Conservation (phyloP, 2,329 filamentous ascomycete genomes). For the Pseudocercospora fijiensis region DNA sequence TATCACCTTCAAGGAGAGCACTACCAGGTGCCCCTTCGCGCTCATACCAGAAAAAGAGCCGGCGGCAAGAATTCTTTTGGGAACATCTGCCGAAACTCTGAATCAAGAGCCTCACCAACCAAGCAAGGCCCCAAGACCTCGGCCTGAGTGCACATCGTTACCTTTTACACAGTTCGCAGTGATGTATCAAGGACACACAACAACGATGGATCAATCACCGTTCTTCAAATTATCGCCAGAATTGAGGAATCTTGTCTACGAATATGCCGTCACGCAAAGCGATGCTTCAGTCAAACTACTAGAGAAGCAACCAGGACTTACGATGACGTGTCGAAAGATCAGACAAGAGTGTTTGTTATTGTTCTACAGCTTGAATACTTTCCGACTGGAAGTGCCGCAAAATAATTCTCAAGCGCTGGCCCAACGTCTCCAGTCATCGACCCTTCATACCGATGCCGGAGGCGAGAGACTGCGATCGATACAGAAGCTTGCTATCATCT, state of each 20-base stretch:
- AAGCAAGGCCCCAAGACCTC: not conserved
- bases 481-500: slow-evolving; percentile 2
- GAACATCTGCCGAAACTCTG: not conserved
- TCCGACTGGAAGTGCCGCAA: slow-evolving; percentile 20
- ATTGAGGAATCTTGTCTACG: slow-evolving; percentile 21
- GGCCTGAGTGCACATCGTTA: not conserved
- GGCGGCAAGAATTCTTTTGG: not conserved
- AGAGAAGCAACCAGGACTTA: slow-evolving; percentile 7
- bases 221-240: slow-evolving; percentile 17
- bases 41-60: not conserved
- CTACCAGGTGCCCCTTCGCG: not conserved
- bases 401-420: slow-evolving; percentile 4
- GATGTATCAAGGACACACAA: not conserved
- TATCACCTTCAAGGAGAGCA: not conserved
- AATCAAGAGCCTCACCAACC: not conserved
- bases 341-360: slow-evolving; percentile 24
- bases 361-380: slow-evolving; percentile 27
- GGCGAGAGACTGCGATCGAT: not conserved
- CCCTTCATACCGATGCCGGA: not conserved
- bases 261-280: slow-evolving; percentile 11
- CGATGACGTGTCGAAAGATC: slow-evolving; percentile 21
- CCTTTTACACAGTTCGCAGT: not conserved
- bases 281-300: not conserved
- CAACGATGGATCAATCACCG: slow-evolving; percentile 10
- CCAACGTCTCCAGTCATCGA: not conserved